Base-by-base conservation (phyloP, 2,329 filamentous ascomycete genomes). In the Hymenoscyphus fraxineus region DNA sequence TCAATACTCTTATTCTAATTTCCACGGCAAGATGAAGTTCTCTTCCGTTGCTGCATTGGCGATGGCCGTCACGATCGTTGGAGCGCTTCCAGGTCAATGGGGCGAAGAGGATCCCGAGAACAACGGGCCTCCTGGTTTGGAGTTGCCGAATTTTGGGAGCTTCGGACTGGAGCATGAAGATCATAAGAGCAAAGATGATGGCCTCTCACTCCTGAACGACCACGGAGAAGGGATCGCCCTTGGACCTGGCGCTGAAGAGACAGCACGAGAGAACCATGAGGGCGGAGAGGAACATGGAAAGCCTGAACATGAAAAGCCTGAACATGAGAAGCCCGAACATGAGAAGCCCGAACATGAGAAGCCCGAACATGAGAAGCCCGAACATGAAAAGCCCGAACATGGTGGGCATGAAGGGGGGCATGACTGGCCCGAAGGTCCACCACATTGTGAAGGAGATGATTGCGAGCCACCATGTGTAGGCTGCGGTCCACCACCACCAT, bases 11-110 rank as follows among this genome's bases (percentile, higher is more conserved):
- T 51, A 9, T 32, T 60, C 41, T 59, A 39, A 58, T 41, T 58
- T 41, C 47, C 2, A 32, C 79, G 79, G 80, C 83, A 87, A 86
- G 77, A 88, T 88, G 85, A 85, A 87, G 84, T 87, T 82, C 84
- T 39, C 27, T 44, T 77, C 83, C 75, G 76, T 79, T 76, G 81
- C 82, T 74, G 77, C 80, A 71, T 75, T 83, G 75, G 82, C 83
- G 54, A 40, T 67, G 31, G 66, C 61, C 15, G 59, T 58, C 9
- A 63, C 57, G 7, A 22, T 55, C 12, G 59, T 56, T 27, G 60
- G 47, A 41, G 58, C 65, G 3, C 22, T 64, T 19, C 62, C 60
- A 22, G n/a, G 7, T 22, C 22, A 51, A 40, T 4, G 31, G 32
- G 41, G 12, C 44, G n/a, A 47, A 9, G n/a, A 47, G 3, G n/a